Conservation (phyloP, 805 yeast genomes). For the Candida michaelii region DNA sequence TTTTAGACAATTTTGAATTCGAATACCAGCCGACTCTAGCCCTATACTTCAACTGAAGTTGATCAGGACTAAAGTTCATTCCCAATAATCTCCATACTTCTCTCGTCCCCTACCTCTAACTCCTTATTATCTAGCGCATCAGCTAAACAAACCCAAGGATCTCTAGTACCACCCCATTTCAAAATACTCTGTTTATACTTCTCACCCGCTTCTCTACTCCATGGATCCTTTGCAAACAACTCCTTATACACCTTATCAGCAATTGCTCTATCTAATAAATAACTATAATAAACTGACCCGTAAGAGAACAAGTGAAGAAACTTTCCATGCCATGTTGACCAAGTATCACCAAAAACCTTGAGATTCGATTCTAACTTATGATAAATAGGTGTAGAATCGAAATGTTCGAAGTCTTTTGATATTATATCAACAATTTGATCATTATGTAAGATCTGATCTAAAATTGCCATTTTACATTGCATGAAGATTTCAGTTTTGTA, state of each 20-base stretch:
- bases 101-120: constrained; percentile 62
- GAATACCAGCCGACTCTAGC: too few species aligned
- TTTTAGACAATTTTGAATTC: too few species aligned
- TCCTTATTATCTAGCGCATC: constrained; percentile 68
- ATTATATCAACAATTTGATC: constrained; percentile 27
- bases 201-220: constrained; percentile 71
- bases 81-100: constrained; percentile 58
- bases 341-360: constrained; percentile 62
- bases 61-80: too few species aligned
- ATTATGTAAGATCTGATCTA: constrained; percentile 78
- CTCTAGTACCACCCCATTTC: constrained; percentile 91
- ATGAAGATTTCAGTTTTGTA: constrained; percentile 75
- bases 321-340: constrained; percentile 88
- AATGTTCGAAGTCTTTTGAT: constrained; percentile 19
- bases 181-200: constrained; percentile 67
- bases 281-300: constrained; percentile 92
- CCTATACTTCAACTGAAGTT: too few species aligned
- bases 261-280: constrained; percentile 86
- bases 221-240: constrained; percentile 69
- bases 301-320: constrained; percentile 92
- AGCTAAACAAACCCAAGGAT: constrained; percentile 85
- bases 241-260: constrained; percentile 83
- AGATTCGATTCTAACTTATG: constrained; percentile 62
- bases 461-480: constrained; percentile 84
- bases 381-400: constrained; percentile 62